phyloP scores from a whole-genome alignment of 352 stramenopile genomes.

The Hyaloperonospora arabidopsidis region DNA sequence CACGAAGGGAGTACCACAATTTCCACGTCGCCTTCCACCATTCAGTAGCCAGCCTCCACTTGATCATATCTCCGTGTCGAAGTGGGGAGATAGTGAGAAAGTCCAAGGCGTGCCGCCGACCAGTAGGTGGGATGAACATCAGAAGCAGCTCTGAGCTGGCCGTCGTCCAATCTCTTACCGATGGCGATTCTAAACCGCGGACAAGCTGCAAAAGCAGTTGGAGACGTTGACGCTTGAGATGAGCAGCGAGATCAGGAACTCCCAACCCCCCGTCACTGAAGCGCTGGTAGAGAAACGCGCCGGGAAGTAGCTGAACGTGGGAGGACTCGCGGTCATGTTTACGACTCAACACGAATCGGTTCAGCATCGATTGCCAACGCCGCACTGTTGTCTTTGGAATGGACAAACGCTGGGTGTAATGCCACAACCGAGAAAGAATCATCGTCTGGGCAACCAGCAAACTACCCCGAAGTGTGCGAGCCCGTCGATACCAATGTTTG shows the following conservation, averaged over 20 bases:
- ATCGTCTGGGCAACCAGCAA: constrained; percentile 6
- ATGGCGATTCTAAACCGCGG: background rate
- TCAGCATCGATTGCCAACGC: background rate
- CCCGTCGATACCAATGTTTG: constrained; percentile 2
- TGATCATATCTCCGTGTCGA: no score
- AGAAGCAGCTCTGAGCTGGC: background rate
- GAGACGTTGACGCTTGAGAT: background rate
- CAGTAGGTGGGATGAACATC: background rate
- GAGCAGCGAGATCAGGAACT: background rate
- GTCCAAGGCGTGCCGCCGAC: background rate
- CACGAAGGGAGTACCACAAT: no score
- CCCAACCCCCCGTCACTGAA: background rate
- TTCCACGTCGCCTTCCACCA: no score
- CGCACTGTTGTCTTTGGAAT: background rate
- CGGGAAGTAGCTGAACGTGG: background rate
- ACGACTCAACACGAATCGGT: background rate
- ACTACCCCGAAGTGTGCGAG: constrained; percentile 1
- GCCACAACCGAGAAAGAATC: constrained; percentile 1
- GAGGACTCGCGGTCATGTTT: background rate
- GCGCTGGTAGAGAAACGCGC: background rate
- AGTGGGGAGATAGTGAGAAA: background rate
- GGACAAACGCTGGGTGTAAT: background rate
- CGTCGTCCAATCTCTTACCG: background rate
- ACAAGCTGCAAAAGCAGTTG: background rate
- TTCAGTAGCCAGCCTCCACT: no score